phyloP scores from a whole-genome alignment of 2,329 filamentous ascomycete species.

The Fusarium haematococcum region DNA sequence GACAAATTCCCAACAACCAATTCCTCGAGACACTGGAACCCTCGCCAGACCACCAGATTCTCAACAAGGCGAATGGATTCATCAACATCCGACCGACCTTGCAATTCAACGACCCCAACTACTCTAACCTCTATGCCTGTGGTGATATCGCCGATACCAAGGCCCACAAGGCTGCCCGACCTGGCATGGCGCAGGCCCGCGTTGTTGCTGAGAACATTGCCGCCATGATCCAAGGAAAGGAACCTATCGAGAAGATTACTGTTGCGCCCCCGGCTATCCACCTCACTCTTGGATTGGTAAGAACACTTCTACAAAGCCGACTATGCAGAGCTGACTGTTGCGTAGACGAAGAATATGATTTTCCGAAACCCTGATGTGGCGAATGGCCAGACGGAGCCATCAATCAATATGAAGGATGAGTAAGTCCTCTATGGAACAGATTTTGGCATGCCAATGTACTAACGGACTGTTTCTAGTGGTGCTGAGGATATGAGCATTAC shows the following conservation, averaged over 20 bases:
- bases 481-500: constrained; percentile 38
- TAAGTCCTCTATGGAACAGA: background rate
- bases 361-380: constrained; percentile 38
- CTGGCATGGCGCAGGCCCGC: constrained; percentile 32
- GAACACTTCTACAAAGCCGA: rapidly evolving
- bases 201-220: constrained; percentile 41
- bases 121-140: constrained; percentile 40
- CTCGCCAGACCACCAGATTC: constrained; percentile 4
- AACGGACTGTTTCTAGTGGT: constrained; percentile 6
- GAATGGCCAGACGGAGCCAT: constrained; percentile 35
- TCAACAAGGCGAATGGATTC: constrained; percentile 40
- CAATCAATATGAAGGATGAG: constrained; percentile 38
- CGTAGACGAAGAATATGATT: constrained; percentile 42
- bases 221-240: constrained; percentile 32
- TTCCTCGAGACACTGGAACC: constrained; percentile 31
- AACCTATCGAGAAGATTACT: constrained; percentile 15
- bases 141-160: constrained; percentile 44
- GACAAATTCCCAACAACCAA: constrained; percentile 44
- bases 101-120: constrained; percentile 39
- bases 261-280: constrained; percentile 41
- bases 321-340: background rate
- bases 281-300: constrained; percentile 38
- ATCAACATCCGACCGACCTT: constrained; percentile 35
- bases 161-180: constrained; percentile 41
- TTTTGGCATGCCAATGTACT: background rate